These are phyloP conservation scores for Rhynchosporium graminicola DNA, from an alignment of 2,329 filamentous ascomycete genomes.

Conservation along the genomic window DNA sequence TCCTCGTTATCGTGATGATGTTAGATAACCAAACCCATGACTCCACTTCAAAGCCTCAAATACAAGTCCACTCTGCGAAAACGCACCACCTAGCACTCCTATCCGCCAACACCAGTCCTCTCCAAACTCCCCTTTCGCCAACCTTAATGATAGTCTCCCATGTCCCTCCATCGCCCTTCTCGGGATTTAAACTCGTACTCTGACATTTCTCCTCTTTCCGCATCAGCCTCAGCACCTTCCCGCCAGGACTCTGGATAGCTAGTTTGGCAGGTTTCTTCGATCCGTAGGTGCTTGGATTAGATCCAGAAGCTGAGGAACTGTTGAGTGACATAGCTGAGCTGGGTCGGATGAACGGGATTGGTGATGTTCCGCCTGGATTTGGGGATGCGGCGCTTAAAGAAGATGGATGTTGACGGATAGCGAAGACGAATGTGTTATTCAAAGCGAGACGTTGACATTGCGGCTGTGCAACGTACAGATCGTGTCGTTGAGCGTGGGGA, in stretches of 20 bases:
- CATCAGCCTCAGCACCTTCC: conserved; percentile 89
- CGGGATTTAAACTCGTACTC: conserved; percentile 45
- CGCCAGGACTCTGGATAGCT: conserved; percentile 89
- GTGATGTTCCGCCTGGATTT: conserved; percentile 44
- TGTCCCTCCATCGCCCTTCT: conserved; percentile 70
- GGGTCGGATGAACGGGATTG: conserved; percentile 63
- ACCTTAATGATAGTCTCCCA: conserved; percentile 95
- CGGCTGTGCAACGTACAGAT: conserved; percentile 94
- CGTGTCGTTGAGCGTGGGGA: conserved; percentile 94
- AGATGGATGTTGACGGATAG: conserved; percentile 88
- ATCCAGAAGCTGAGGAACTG: conserved; percentile 57
- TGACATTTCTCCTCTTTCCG: conserved; percentile 67
- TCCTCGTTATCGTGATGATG: no score
- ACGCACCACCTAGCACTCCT: conserved; percentile 86
- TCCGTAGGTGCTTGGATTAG: conserved; percentile 57
- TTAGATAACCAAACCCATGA: no score
- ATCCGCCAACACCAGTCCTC: conserved; percentile 79
- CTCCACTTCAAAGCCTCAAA: conserved; percentile 26
- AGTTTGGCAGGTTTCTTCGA: conserved; percentile 89
- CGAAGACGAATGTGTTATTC: conserved; percentile 98
- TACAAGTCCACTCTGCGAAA: conserved; percentile 75
- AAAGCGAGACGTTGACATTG: conserved; percentile 86
- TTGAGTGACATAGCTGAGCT: conserved; percentile 66
- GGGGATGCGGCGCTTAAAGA: conserved; percentile 48
- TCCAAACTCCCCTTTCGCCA: conserved; percentile 78